Percentiles rank a stretch among this genome's conserved stretches.
Evolutionary conservation across 495 filamentous ascomycete species (phyloP).

Genomic region (Aspergillus coremiiformis): DNA sequence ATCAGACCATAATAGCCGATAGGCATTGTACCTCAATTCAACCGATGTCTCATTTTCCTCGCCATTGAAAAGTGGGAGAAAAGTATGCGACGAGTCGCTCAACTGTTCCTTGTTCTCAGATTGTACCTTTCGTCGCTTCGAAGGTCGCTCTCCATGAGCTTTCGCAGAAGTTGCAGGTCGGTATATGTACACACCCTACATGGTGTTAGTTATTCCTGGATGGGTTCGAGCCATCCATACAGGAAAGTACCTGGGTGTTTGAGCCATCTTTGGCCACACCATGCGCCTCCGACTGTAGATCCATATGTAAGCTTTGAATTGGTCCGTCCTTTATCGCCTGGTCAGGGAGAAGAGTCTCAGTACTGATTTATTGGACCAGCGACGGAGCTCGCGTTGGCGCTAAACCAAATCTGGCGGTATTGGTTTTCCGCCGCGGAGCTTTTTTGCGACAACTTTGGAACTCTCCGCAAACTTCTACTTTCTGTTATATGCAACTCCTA

Average conservation of each 20-base stretch:
- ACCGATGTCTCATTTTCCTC: constrained; percentile 47
- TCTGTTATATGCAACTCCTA: constrained; percentile 4
- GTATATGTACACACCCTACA: constrained; percentile 66
- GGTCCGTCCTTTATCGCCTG: not conserved
- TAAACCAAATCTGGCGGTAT: constrained; percentile 29
- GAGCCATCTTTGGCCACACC: constrained; percentile 26
- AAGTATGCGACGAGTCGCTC: constrained; percentile 24
- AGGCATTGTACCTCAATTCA: constrained; percentile 52
- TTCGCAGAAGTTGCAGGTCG: constrained; percentile 39
- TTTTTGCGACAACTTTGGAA: not conserved
- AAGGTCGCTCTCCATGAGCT: constrained; percentile 41
- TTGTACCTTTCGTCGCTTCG: constrained; percentile 56
- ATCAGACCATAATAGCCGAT: constrained; percentile 57
- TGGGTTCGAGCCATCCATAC: not conserved
- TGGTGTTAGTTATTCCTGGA: constrained; percentile 9
- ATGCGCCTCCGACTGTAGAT: constrained; percentile 22
- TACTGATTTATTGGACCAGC: constrained; percentile 2
- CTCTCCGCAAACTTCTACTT: constrained; percentile 6
- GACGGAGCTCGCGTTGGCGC: constrained; percentile 18
- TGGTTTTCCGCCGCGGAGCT: constrained; percentile 23
- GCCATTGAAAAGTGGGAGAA: constrained; percentile 57
- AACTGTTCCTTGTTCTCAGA: constrained; percentile 17
- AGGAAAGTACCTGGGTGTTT: constrained; percentile 41
- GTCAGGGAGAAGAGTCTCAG: not conserved
- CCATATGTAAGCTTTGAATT: not conserved